Base-by-base conservation (phyloP, 1,284 basidiomycete species). In the Melampsora americana region DNA sequence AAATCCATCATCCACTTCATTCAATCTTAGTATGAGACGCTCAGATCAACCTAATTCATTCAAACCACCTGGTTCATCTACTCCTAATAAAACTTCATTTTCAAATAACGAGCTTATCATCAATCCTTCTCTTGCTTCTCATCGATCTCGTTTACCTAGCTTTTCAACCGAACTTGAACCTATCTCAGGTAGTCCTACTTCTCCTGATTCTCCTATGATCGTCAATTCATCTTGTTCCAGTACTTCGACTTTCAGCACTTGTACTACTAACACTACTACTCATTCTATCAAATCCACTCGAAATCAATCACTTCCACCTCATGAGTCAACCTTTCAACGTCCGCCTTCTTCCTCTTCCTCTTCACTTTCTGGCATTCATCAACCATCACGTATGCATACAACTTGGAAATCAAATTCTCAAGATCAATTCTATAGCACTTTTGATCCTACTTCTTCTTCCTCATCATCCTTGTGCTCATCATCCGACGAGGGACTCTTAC, bases 401-500 rank as follows among this genome's bases (percentile, higher is more conserved):
- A 42, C 6, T 42, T 42, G 39, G 39, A 42, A 42, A 42, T 77
- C 39, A 79, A 77, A 9, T 79, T 77, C 23, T 53, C 74, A 18
- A 68, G 56, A 26, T 77, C 56, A 20, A 75, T 79, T 16, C 59
- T 76, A 60, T 39, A 39, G 44, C 65, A 77, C 32, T 65, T 76
- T 26, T 77, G 78, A 30, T 77, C 78, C 78, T 7, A 77, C 77
- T 12, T 80, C 79, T 23, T 77, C 80, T 18, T 78, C 71, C 1
- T 66, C 77, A 16, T 72, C 79, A 11, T 69, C 73, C 44, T 70
- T 67, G 7, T 77, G 69, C 50, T 79, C 80, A 23, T 79, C 68
- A 32, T 77, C 78, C 30, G 78, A 77, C 66, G 78, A 77, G 67
- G 44, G 62, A 65, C 77, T 77, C 42, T 59, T 71, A 26, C 67